Percentiles rank a stretch among this genome's conserved stretches.
Conservation (phyloP, 352 stramenopile species). For the Phytophthora idaei region DNA sequence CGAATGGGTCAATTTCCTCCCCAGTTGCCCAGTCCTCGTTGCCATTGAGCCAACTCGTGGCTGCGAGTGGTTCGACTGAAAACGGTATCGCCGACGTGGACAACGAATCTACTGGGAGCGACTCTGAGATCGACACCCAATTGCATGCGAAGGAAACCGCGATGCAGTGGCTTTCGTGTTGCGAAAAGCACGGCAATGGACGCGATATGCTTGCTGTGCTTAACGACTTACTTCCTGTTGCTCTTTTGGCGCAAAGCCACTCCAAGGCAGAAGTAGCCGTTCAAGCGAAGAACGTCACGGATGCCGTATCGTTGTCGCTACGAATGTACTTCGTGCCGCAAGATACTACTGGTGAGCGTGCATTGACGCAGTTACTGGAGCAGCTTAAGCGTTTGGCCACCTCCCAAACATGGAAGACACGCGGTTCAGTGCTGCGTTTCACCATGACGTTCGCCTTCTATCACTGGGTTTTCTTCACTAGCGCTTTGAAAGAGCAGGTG, state of each 20-base stretch:
- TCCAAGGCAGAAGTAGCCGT: constrained; percentile 72
- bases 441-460: constrained; percentile 78
- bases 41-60: constrained; percentile 29
- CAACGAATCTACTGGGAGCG: constrained; percentile 10
- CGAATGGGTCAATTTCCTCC: background rate
- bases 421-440: constrained; percentile 73
- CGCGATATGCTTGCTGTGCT: constrained; percentile 51
- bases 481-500: constrained; percentile 47
- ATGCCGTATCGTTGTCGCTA: constrained; percentile 63
- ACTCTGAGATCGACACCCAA: constrained; percentile 23
- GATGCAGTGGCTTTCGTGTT: constrained; percentile 70
- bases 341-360: constrained; percentile 5
- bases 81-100: constrained; percentile 9
- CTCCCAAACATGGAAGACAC: constrained; percentile 69
- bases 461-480: constrained; percentile 65
- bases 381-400: constrained; percentile 50
- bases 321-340: constrained; percentile 47
- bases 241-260: constrained; percentile 70
- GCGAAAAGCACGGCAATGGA: constrained; percentile 56
- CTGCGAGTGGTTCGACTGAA: constrained; percentile 2
- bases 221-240: constrained; percentile 60
- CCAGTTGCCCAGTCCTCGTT: constrained; percentile 7
- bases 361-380: constrained; percentile 39
- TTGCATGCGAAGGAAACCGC: constrained; percentile 69
- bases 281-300: constrained; percentile 63